Evolutionary conservation across 768 basidiomycete genomes (phyloP).

Genomic region (Hemileccinum impolitum): DNA sequence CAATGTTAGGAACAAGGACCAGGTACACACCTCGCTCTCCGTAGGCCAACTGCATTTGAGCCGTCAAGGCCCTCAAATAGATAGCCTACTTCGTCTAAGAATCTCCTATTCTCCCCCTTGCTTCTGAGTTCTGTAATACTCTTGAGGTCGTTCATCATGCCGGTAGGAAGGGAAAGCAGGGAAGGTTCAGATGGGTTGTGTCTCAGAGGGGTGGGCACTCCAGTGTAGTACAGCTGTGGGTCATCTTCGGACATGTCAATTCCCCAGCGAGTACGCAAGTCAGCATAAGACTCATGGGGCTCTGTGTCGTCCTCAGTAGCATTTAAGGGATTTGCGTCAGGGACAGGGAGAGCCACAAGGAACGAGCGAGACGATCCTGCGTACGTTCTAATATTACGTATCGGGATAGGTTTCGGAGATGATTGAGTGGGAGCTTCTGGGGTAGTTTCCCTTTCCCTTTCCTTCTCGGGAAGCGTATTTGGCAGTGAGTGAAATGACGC

Average conservation of each 20-base stretch:
- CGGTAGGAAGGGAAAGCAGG: constrained; percentile 43
- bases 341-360: constrained; percentile 56
- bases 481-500: constrained; percentile 23
- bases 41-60: constrained; percentile 49
- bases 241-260: constrained; percentile 80
- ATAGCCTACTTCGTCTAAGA: constrained; percentile 83
- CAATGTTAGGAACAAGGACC: neutral
- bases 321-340: constrained; percentile 24
- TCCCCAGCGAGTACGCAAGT: constrained; percentile 75
- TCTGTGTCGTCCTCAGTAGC: constrained; percentile 47
- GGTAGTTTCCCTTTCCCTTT: constrained; percentile 28
- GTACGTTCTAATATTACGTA: constrained; percentile 58
- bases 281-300: constrained; percentile 69
- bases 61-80: constrained; percentile 74
- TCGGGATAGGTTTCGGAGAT: constrained; percentile 25
- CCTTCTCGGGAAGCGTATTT: constrained; percentile 18
- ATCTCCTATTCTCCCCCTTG: constrained; percentile 76
- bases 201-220: constrained; percentile 5
- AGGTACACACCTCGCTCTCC: constrained; percentile 59
- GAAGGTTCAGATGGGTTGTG: constrained; percentile 33
- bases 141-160: constrained; percentile 71
- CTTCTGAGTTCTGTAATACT: constrained; percentile 78
- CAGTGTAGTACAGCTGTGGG: constrained; percentile 34
- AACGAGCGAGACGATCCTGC: constrained; percentile 79
- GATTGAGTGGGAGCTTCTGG: constrained; percentile 23